Conservation (phyloP, 108 stramenopile genomes). For the Pseudonitzschia pungens region DNA sequence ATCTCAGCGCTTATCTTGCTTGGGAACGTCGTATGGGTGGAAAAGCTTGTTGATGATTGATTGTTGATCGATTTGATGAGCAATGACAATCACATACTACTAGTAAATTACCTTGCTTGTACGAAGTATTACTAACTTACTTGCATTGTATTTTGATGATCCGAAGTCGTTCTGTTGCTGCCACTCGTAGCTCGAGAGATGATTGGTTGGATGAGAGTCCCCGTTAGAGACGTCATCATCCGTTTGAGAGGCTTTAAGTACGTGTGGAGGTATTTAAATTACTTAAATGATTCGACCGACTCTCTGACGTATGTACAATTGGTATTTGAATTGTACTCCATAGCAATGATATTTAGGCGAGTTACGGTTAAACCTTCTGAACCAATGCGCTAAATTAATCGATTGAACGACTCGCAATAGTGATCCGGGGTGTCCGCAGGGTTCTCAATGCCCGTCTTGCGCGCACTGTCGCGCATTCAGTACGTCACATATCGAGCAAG, state of each 20-base stretch:
- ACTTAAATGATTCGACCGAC: not conserved
- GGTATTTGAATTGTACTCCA: not conserved
- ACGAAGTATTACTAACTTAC: too few relatives aligned
- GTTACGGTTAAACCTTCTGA: too few relatives aligned
- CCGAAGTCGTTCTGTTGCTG: not conserved
- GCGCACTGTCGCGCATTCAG: not conserved
- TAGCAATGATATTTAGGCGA: too few relatives aligned
- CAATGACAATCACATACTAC: too few relatives aligned
- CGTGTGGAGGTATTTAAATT: slow-evolving; percentile 3
- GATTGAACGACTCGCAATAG: not conserved
- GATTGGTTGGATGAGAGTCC: not conserved
- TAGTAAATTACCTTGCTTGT: too few relatives aligned
- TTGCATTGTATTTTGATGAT: too few relatives aligned
- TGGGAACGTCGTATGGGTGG: too few relatives aligned
- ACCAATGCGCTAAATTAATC: too few relatives aligned
- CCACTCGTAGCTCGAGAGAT: slow-evolving; percentile 1
- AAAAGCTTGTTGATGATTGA: too few relatives aligned
- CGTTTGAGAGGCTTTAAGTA: not conserved
- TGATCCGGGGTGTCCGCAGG: not conserved
- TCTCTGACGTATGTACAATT: slow-evolving; percentile 6
- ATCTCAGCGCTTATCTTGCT: too few relatives aligned
- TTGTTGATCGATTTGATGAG: too few relatives aligned
- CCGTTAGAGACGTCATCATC: slow-evolving; percentile 1
- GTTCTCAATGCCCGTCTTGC: not conserved
- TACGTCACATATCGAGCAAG: not conserved